Evolutionary conservation across 148 eudicot species (phyloP), one percentile per base, ranked within the genome.

Genomic region (Persicaria tinctoria): DNA sequence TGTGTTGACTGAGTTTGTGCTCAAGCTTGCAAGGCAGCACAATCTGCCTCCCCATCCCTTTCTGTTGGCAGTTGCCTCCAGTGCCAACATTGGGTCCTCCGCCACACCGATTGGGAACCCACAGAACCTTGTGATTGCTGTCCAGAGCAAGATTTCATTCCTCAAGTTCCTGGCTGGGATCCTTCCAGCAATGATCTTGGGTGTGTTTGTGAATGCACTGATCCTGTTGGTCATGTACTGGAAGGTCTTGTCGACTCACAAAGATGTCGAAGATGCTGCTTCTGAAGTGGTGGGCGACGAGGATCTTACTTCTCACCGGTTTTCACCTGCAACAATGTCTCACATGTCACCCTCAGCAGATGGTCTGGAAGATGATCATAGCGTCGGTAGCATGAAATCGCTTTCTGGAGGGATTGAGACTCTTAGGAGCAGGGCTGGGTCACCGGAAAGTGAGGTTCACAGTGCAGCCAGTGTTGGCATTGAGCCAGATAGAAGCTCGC

Each of bases 61-160:
- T 68, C 78, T 94, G 27, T 77, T 94, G 44, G 97, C 97, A 16
- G 89, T 92, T 69, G 98, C 97, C 51, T 78, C 98, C 5, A 91
- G 98, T 75, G 97, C 97, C 1, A 94, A 90, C 75, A 94, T 94
- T 63, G 98, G 98, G 12, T 94, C 97, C 8, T 79, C 98, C 0
- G 92, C 97, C 6, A 91, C 92, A 18, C 96, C 92, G 0, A 90
- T 90, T 74, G 94, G 94, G 1, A 85, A 85, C 50, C 87, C 87
- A 23, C 87, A 85, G 54, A 85, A 85, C 59, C 73, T 85, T 44
- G 88, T 85, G 23, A 83, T 80, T 49, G 88, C 85, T 44, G 79
- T 85, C 8, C 79, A 80, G 56, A 82, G 85, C 66, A 74, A 72
- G 75, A 85, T 83, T 44, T 68, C 78, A n/a, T 85, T 85, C 45